Evolutionary conservation across 2,329 filamentous ascomycete genomes (phyloP).

Genomic region (Orbilia javanica): DNA sequence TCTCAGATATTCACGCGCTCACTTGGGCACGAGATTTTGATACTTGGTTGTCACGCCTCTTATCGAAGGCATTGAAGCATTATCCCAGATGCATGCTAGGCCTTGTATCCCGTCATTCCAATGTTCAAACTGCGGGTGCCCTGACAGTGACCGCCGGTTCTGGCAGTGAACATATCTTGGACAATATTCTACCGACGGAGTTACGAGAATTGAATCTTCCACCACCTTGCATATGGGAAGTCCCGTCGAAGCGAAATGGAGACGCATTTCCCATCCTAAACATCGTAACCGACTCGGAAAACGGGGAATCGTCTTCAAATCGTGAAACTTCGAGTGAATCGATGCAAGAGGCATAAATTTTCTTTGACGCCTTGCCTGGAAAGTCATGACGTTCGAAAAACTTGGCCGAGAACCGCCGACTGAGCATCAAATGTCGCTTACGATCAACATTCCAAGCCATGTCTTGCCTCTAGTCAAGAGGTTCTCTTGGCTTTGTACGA

Average conservation of each 20-base stretch:
- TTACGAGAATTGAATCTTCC: conserved; percentile 16
- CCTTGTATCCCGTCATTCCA: conserved; percentile 45
- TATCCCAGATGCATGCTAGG: conserved; percentile 21
- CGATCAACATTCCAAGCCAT: conserved; percentile 28
- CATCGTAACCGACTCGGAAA: conserved; percentile 5
- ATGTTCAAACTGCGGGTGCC: conserved; percentile 18
- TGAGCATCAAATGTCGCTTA: conserved; percentile 7
- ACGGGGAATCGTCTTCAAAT: conserved; percentile 24
- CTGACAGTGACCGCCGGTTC: conserved; percentile 33
- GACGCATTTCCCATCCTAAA: not conserved
- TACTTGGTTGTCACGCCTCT: not conserved
- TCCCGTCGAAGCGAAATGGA: conserved; percentile 20
- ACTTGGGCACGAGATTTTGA: conserved; percentile 7
- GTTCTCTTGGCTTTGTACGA: not conserved
- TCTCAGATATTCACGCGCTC: not conserved
- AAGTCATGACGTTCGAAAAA: conserved; percentile 37
- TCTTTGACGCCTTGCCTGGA: conserved; percentile 18
- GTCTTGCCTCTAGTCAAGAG: conserved; percentile 25
- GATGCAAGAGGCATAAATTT: conserved; percentile 11
- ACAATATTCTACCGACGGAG: conserved; percentile 33
- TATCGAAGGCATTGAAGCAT: not conserved
- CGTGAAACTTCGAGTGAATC: conserved; percentile 35
- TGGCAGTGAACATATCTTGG: conserved; percentile 32
- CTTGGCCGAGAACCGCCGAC: conserved; percentile 18
- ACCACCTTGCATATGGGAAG: conserved; percentile 20